Conservation (phyloP, 305 asterid genomes). For the Stenogyne calaminthoides region DNA sequence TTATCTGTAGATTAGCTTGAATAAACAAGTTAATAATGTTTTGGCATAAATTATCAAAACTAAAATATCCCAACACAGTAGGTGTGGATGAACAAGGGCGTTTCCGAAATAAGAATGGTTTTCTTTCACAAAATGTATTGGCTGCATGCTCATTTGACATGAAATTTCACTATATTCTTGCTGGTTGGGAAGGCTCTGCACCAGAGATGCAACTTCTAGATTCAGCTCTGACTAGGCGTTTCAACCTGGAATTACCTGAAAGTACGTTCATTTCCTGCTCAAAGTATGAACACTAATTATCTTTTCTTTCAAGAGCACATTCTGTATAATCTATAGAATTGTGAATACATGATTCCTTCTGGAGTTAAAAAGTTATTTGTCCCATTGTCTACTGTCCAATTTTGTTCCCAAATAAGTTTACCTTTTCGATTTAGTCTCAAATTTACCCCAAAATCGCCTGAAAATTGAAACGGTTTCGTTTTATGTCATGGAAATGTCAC, state of each 20-base stretch:
- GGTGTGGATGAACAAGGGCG: constrained; percentile 56
- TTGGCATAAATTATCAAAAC: too few relatives aligned
- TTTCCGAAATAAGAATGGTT: constrained; percentile 41
- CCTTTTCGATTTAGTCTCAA: not conserved
- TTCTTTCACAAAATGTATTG: constrained; percentile 45
- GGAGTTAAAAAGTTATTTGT: not conserved
- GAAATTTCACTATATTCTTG: constrained; percentile 47
- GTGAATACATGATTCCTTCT: not conserved
- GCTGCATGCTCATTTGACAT: constrained; percentile 48
- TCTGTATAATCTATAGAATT: not conserved
- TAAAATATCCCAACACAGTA: too few relatives aligned
- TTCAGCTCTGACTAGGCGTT: constrained; percentile 43
- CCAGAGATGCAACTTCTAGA: constrained; percentile 38
- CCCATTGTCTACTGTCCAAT: not conserved
- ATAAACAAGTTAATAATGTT: too few relatives aligned
- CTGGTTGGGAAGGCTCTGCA: constrained; percentile 59
- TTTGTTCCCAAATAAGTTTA: not conserved
- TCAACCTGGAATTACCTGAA: constrained; percentile 43
- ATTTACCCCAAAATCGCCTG: not conserved
- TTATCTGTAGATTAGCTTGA: too few relatives aligned
- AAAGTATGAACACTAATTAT: not conserved
- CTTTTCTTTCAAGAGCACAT: not conserved
- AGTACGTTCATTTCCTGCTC: constrained; percentile 30
- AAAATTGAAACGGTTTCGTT: not conserved
- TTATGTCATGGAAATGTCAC: not conserved